These are phyloP conservation scores for Alnus rubra DNA, from an alignment of 306 rosid genomes.

Conservation along the genomic window DNA sequence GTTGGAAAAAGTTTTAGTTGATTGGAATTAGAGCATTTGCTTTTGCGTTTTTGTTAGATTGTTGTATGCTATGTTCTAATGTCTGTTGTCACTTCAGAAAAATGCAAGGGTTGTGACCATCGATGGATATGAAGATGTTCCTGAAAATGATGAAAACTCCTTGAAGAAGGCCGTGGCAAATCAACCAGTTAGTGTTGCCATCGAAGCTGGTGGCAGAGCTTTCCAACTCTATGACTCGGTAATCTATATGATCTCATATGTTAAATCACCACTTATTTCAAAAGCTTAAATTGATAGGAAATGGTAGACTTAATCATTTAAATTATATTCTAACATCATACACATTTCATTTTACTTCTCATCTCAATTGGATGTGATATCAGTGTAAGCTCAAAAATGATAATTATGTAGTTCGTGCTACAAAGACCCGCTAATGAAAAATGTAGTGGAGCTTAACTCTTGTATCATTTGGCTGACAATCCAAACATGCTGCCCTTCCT, in stretches of 20 bases:
- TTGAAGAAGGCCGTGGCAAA: constrained; percentile 72
- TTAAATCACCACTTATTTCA: neutral
- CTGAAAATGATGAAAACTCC: constrained; percentile 67
- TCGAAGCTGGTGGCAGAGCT: constrained; percentile 94
- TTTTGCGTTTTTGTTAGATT: neutral
- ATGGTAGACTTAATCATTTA: no score
- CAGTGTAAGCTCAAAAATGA: neutral
- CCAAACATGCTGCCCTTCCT: neutral
- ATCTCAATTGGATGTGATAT: neutral
- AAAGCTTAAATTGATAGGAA: no score
- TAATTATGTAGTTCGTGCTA: neutral
- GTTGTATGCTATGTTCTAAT: neutral
- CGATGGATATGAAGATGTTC: constrained; percentile 80
- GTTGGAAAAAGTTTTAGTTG: neutral
- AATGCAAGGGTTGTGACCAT: constrained; percentile 70
- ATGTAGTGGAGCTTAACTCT: no score
- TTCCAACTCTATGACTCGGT: constrained; percentile 83
- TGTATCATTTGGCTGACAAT: no score
- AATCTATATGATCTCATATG: constrained; percentile 14
- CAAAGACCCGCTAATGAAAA: neutral
- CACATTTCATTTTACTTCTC: neutral
- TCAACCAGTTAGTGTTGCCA: constrained; percentile 86
- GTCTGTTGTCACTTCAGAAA: constrained; percentile 40
- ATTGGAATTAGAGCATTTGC: neutral
- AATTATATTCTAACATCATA: no score